Base-by-base conservation (phyloP, 495 filamentous ascomycete species). In the Podospora anserina region DNA sequence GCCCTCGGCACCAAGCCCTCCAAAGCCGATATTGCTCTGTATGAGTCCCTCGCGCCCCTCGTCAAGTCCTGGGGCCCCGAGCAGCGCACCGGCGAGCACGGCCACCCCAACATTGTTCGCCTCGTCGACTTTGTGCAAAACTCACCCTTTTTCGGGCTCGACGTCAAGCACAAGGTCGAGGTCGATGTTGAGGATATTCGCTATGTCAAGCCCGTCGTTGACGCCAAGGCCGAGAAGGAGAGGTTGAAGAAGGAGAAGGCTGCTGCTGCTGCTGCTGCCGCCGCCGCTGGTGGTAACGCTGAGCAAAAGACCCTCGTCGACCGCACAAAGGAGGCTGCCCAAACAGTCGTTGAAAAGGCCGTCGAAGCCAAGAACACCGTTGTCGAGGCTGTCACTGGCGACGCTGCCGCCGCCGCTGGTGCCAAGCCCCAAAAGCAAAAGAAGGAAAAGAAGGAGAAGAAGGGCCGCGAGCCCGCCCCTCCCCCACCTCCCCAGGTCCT, bases 41-140 rank as follows among this genome's bases (percentile, higher is more conserved):
- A 96, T 81, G 85, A 92, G 71, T 83, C 91, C 56, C 81, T 97
- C 20, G 91, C 90, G 23, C 91, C 94, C 20, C 71, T 89, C 4
- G 92, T 97, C 66, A 87, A 88, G 74, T 84, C 85, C 67, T 97
- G 94, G 94, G 85, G 85, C 6, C 81, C 91, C 55, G 93, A 97
- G 83, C 87, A 97, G 84, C 88, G 91, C 72, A 97, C 95, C 5
- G 95, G 95, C 44, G 88, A 97, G 82, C 84, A 92, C 60, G 95
- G 95, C 65, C 91, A 88, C 76, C 93, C 95, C 73, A 88, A 98
- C 78, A 91, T 97, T 72, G 92, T 99, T 44, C 93, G 95, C 44
- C 91, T 90, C 74, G 79, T 97, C 71, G 95, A 97, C 78, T 97
- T 97, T 76, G 90, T 99, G 67, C 95, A 99, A 82, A 97, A 96